Conservation (phyloP, 1,284 basidiomycete genomes). For the Rhizoctonia solani region DNA sequence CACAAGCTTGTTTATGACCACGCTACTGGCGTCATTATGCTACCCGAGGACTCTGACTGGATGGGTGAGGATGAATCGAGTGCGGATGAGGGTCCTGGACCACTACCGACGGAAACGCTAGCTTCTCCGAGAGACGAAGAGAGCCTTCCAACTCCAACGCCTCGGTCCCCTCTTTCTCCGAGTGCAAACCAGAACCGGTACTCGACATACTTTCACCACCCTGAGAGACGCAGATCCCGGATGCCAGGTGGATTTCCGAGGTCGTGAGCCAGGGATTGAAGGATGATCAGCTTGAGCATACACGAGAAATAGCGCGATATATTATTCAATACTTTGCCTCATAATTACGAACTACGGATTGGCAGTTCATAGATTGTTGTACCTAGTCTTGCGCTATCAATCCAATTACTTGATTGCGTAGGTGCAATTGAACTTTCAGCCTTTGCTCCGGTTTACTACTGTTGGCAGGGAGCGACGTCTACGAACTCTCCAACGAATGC, state of each 20-base stretch:
- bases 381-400: too few relatives aligned
- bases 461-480: too few relatives aligned
- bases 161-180: slow-evolving; percentile 2
- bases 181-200: slow-evolving; percentile 49
- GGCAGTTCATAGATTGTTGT: too few relatives aligned
- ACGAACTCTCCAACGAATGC: too few relatives aligned
- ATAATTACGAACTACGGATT: too few relatives aligned
- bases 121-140: slow-evolving; percentile 29
- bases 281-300: too few relatives aligned
- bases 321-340: too few relatives aligned
- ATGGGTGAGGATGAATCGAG: slow-evolving; percentile 54
- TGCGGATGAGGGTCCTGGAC: slow-evolving; percentile 44
- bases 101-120: slow-evolving; percentile 37
- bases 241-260: slow-evolving; percentile 58
- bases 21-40: slow-evolving; percentile 79
- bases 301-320: too few relatives aligned
- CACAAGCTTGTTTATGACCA: slow-evolving; percentile 73
- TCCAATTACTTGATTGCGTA: too few relatives aligned
- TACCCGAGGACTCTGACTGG: slow-evolving; percentile 79
- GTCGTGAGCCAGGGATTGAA: neutral
- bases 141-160: slow-evolving; percentile 8
- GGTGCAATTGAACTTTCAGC: too few relatives aligned
- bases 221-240: slow-evolving; percentile 61
- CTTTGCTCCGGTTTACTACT: too few relatives aligned
- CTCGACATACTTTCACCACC: slow-evolving; percentile 75